Percentiles rank a stretch among this genome's conserved stretches.
Conservation (phyloP, 2,329 filamentous ascomycete species). For the Nemania abortiva region DNA sequence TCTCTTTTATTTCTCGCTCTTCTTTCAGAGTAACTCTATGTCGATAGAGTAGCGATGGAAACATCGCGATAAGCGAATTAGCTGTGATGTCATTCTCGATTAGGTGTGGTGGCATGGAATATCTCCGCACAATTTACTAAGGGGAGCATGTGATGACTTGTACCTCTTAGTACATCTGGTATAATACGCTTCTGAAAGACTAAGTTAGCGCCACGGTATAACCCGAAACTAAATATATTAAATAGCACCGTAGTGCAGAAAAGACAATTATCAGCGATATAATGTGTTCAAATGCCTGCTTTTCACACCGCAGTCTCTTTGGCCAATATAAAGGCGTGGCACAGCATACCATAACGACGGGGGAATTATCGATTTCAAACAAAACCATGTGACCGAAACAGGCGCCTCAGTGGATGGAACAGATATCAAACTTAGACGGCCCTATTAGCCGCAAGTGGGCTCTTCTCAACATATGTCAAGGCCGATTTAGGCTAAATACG, state of each 20-base stretch:
- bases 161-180: too few relatives aligned
- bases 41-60: neutral
- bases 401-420: slow-evolving; percentile 9
- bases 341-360: neutral
- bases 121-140: neutral
- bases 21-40: neutral
- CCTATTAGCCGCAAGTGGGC: slow-evolving; percentile 40
- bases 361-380: neutral
- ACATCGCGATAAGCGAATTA: neutral
- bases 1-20: too few relatives aligned
- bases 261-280: too few relatives aligned
- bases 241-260: too few relatives aligned
- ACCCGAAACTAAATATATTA: too few relatives aligned
- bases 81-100: slow-evolving; percentile 1
- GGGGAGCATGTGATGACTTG: neutral
- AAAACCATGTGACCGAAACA: slow-evolving; percentile 25
- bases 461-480: slow-evolving; percentile 1
- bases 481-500: slow-evolving; percentile 38
- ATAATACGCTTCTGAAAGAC: too few relatives aligned
- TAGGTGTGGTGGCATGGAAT: slow-evolving; percentile 7
- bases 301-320: neutral
- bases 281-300: neutral
- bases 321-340: too few relatives aligned
- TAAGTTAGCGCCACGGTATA: too few relatives aligned
- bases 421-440: slow-evolving; percentile 27